These are phyloP conservation scores for Solanum acaule DNA, from an alignment of 257 asterid genomes.

Conservation along the genomic window DNA sequence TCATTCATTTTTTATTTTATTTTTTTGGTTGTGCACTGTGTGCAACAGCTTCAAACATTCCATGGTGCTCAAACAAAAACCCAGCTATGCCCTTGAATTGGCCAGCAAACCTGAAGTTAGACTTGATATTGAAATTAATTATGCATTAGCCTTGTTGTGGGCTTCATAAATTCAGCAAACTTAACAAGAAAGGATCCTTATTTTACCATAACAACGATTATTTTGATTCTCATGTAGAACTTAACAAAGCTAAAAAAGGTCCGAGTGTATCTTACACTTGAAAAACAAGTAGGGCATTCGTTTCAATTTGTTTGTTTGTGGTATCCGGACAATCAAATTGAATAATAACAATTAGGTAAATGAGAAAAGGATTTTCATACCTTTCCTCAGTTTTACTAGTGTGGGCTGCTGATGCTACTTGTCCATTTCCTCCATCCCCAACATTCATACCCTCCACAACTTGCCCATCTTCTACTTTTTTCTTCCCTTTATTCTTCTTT, in stretches of 20 bases:
- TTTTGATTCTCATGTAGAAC: background rate
- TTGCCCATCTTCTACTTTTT: background rate
- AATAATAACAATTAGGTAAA: slow-evolving; percentile 1
- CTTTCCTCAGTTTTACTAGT: slow-evolving; percentile 16
- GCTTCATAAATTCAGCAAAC: background rate
- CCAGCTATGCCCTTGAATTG: background rate
- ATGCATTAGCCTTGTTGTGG: background rate
- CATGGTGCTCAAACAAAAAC: background rate
- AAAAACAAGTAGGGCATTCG: background rate
- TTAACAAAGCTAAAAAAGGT: background rate
- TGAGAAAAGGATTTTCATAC: background rate
- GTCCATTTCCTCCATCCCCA: slow-evolving; percentile 13
- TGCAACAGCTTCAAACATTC: background rate
- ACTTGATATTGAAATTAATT: background rate
- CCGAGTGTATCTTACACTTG: background rate
- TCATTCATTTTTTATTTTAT: background rate
- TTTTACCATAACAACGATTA: background rate
- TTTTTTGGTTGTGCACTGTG: background rate
- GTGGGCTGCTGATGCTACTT: background rate
- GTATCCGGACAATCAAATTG: background rate
- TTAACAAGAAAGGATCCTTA: background rate
- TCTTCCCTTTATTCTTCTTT: slow-evolving; percentile 5
- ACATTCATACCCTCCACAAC: slow-evolving; percentile 6
- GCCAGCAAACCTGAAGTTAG: background rate
- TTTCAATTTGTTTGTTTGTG: background rate